Base-by-base conservation (phyloP, 441 rosid species). In the Capsella rubella region DNA sequence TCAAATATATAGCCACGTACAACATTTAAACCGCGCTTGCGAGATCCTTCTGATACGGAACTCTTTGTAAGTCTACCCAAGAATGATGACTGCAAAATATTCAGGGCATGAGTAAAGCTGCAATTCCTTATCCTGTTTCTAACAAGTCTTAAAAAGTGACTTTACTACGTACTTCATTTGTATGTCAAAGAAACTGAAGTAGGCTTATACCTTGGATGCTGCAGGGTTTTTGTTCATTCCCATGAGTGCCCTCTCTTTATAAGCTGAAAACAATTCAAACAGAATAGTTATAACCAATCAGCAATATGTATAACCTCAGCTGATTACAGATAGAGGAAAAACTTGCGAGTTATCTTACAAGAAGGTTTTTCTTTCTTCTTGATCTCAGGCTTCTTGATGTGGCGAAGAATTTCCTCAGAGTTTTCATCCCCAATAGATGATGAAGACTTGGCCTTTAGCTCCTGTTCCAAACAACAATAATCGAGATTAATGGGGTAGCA, bases 61-160 rank as follows among this genome's bases (percentile, higher is more conserved):
- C 74, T 83, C 67, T 79, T 87, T 52, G 85, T 49, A 13, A 84
- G 83, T 77, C 90, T 80, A 54, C 91, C 81, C 14, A 95, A 69
- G 81, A 95, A 93, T 71, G 97, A 90, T 76, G 97, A 82, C 98
- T 91, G 96, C 86, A 81, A 81, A 84, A 64, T 27, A 74, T 54
- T 45, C 28, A 61, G 15, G 64, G 56, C 70, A 60, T 59, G 27
- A 42, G 37, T 52, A 37, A 40, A 65, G 67, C 25, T 35, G 59
- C 51, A 72, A 51, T 31, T 64, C 39, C 16, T 11, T 55, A 43
- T 47, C 45, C 46, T 16, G 55, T n/a, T 59, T 10, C 54, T 5
- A 49, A 51, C 15, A 10, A 61, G 31, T 64, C 55, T 56, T 4
- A 49, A 31, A 77, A 12, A 43, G 50, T 51, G 73, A 45, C 73